phyloP scores from a whole-genome alignment of 306 rosid species.

The Astragalus glycyphyllos region DNA sequence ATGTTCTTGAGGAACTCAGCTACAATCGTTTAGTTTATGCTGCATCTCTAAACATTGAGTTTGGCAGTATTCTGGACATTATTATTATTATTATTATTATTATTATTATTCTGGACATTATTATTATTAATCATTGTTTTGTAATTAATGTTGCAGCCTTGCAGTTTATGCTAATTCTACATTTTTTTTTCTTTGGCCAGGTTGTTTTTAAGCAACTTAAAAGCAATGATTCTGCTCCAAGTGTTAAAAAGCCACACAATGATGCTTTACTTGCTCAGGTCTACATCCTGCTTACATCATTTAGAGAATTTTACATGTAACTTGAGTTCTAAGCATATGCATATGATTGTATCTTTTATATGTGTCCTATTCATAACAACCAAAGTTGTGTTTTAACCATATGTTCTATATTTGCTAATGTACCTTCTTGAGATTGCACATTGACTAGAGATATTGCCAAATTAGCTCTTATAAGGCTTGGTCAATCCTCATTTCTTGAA shows the following conservation, averaged over 20 bases:
- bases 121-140: constrained; percentile 29
- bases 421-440: no score
- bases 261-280: constrained; percentile 92
- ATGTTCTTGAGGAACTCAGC: no score
- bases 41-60: constrained; percentile 1
- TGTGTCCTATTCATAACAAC: no score
- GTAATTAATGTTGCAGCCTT: neutral
- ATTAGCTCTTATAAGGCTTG: no score
- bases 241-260: constrained; percentile 64
- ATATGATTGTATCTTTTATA: neutral
- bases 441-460: no score
- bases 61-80: constrained; percentile 17
- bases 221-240: constrained; percentile 56
- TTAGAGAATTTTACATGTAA: neutral
- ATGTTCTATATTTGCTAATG: no score
- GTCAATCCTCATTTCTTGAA: no score
- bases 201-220: constrained; percentile 62
- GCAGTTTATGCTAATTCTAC: constrained; percentile 31
- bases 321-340: constrained; percentile 17
- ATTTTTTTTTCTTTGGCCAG: constrained; percentile 48
- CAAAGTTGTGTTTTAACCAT: no score
- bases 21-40: neutral
- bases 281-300: constrained; percentile 7
- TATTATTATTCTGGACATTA: constrained; percentile 29
- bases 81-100: constrained; percentile 25